Percentiles rank a stretch among this genome's conserved stretches.
Conservation (phyloP, 2,329 filamentous ascomycete species). For the Aspergillus quadricinctus region DNA sequence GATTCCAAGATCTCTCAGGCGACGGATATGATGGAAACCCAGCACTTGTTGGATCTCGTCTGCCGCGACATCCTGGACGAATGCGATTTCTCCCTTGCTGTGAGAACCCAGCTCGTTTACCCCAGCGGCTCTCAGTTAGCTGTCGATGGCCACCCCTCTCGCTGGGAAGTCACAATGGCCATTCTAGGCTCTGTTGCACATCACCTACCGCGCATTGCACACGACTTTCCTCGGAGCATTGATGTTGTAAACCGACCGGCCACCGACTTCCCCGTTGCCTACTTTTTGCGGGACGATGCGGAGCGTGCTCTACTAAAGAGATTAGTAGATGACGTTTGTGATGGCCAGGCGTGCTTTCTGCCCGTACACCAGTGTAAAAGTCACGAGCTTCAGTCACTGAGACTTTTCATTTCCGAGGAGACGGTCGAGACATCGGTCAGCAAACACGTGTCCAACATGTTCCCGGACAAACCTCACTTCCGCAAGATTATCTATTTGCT, state of each 20-base stretch:
- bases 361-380: conserved; percentile 15
- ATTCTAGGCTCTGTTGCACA: conserved; percentile 41
- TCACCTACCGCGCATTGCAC: conserved; percentile 34
- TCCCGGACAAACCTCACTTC: conserved; percentile 27
- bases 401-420: conserved; percentile 29
- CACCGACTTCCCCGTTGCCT: conserved; percentile 52
- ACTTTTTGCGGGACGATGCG: conserved; percentile 49
- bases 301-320: conserved; percentile 43
- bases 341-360: conserved; percentile 24
- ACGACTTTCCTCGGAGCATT: conserved; percentile 43
- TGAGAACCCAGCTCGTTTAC: conserved; percentile 56
- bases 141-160: conserved; percentile 51
- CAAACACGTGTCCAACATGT: conserved; percentile 21
- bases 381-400: conserved; percentile 22
- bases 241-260: conserved; percentile 42
- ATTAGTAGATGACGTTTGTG: conserved; percentile 41
- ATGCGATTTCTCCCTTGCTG: conserved; percentile 52
- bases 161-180: conserved; percentile 47
- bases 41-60: no score
- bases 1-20: conserved; percentile 44
- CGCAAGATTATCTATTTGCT: conserved; percentile 50
- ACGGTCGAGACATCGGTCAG: conserved; percentile 14
- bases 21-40: conserved; percentile 47
- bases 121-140: conserved; percentile 47
- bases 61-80: no score